Conservation (phyloP, 83 land plant species). For the Picea engelmannii region DNA sequence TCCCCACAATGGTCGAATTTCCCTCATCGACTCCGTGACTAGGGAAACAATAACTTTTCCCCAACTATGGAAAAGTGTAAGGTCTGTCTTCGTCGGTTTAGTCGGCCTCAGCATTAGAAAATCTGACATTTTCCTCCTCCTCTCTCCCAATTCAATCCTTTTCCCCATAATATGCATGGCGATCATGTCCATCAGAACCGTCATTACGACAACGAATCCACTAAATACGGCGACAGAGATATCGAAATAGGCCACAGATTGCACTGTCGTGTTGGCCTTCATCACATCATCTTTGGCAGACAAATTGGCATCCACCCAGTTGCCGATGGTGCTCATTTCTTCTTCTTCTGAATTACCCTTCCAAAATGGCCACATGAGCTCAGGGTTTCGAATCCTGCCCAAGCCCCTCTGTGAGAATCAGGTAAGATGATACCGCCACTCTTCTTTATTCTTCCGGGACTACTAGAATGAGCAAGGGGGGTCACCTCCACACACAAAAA, state of each 20-base stretch:
- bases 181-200: constrained; percentile 16
- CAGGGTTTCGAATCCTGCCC: neutral
- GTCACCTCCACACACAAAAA: too few species aligned
- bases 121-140: constrained; percentile 3
- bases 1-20: neutral
- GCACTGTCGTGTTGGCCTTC: too few species aligned
- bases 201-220: constrained; percentile 18
- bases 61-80: too few species aligned
- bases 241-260: too few species aligned
- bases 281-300: too few species aligned
- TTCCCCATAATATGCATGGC: neutral
- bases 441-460: constrained; percentile 96
- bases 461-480: constrained; percentile 69
- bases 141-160: constrained; percentile 8
- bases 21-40: neutral
- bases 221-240: constrained; percentile 10
- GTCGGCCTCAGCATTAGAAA: constrained; percentile 1
- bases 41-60: too few species aligned
- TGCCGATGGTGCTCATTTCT: too few species aligned
- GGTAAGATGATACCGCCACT: constrained; percentile 79
- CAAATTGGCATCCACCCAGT: too few species aligned
- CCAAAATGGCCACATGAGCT: too few species aligned
- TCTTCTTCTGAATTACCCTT: too few species aligned
- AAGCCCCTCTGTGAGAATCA: constrained; percentile 42
- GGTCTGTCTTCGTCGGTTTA: neutral